Evolutionary conservation across 805 yeast genomes (phyloP), one percentile per base, ranked within the genome.

Genomic region (Tetrapisispora iriomotensis): DNA sequence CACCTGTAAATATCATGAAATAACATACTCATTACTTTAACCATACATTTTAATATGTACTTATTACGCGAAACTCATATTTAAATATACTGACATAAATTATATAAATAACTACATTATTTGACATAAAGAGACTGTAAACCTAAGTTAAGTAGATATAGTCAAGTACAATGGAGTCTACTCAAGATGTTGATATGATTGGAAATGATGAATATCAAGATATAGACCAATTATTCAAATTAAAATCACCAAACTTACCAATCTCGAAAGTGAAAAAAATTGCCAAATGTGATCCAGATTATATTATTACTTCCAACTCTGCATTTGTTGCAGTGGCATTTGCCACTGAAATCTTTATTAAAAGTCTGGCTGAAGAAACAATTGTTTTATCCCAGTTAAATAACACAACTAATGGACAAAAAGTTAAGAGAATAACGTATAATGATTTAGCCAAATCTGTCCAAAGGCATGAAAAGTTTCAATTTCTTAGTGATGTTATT

Each of bases 261-360:
- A 24, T 55, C 2, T 46, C 52, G 1, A 54, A 49, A 37, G 49
- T 52, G n/a, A 50, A 55, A 37, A 44, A 43, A 36, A 51, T 56
- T 18, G 57, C 60, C 18, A 49, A 44, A 31, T 48, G 49, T 18
- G 60, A 56, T 36, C 56, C 56, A 21, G 58, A 51, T 24, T 50
- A 45, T 34, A 41, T 47, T 37, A 41, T 48, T 6, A 50, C 56
- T 8, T 34, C 50, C 4, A 46, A 48, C 14, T 43, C 45, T n/a
- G 60, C 59, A 7, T 42, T 45, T 13, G 44, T 47, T 3, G 56
- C 56, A 12, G 46, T 53, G 1, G 54, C 56, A 5, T 47, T 55
- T 36, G 54, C 58, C 3, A 53, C 57, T 1, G 57, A 55, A 34
- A 37, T 45, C 4, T 51, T 56, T 26, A 40, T 56, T 1, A 50